A percentile compares a stretch with the other conserved stretches of the same genome.
phyloP scores from a whole-genome alignment of 805 yeast species.

The Saccharomyces kudriavzevii region DNA sequence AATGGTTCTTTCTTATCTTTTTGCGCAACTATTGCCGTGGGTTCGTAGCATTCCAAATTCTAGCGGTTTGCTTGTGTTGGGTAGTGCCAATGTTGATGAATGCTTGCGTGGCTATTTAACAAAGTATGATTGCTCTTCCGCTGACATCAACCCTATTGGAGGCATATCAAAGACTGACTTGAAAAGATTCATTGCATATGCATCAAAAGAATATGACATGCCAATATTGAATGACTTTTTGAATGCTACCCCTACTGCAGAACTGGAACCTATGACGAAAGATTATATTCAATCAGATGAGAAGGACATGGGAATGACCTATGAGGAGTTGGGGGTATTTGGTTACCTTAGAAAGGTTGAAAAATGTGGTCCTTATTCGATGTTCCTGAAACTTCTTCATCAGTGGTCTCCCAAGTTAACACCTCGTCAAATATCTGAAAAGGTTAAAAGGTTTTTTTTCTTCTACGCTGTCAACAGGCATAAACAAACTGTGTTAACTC shows the following conservation, averaged over 20 bases:
- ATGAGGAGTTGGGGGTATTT: slow-evolving; percentile 84
- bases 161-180: slow-evolving; percentile 93
- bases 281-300: slow-evolving; percentile 93
- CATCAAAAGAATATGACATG: slow-evolving; percentile 56
- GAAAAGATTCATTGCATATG: slow-evolving; percentile 77
- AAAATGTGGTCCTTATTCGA: slow-evolving; percentile 92
- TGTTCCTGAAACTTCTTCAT: slow-evolving; percentile 84
- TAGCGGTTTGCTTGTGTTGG: slow-evolving; percentile 79
- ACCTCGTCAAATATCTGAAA: slow-evolving; percentile 80
- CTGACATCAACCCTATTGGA: slow-evolving; percentile 98
- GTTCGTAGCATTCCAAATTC: slow-evolving; percentile 55
- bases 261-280: slow-evolving; percentile 90
- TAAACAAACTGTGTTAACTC: slow-evolving; percentile 95
- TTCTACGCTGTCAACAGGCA: slow-evolving; percentile 93
- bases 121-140: slow-evolving; percentile 94
- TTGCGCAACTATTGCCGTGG: slow-evolving; percentile 96
- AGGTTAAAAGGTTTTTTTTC: slow-evolving; percentile 87
- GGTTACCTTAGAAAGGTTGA: slow-evolving; percentile 87
- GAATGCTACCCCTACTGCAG: slow-evolving; percentile 95
- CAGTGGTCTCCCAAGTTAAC: slow-evolving; percentile 84
- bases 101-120: slow-evolving; percentile 92
- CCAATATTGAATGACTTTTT: slow-evolving; percentile 75
- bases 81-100: slow-evolving; percentile 96
- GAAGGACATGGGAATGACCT: slow-evolving; percentile 96
- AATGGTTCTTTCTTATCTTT: slow-evolving; percentile 88